These are phyloP conservation scores for Auxenochlorella protothecoides DNA, from an alignment of 139 green algal species.

Conservation along the genomic window DNA sequence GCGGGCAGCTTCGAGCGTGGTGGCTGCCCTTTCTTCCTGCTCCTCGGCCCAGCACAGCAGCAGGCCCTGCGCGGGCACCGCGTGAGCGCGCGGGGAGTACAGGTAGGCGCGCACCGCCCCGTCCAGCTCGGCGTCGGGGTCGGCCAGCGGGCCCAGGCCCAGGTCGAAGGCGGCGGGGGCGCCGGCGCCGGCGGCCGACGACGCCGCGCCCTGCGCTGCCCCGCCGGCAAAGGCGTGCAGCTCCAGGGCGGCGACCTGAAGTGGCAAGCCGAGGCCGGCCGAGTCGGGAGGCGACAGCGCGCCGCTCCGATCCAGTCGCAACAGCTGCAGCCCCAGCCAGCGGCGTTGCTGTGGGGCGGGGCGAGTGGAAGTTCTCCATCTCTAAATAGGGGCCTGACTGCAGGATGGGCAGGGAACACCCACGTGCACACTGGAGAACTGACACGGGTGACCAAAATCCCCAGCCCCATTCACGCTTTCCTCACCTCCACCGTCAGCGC, in stretches of 20 bases:
- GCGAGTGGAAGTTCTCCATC: too few species aligned
- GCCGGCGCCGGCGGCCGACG: neutral
- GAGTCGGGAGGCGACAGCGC: too few species aligned
- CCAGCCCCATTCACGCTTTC: too few species aligned
- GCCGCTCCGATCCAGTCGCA: too few species aligned
- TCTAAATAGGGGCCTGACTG: too few species aligned
- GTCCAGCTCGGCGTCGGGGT: slow-evolving; percentile 8
- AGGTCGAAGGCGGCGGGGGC: slow-evolving; percentile 1
- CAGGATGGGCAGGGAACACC: too few species aligned
- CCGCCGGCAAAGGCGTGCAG: slow-evolving; percentile 4
- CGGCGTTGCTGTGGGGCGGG: neutral
- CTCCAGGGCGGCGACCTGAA: slow-evolving; percentile 1
- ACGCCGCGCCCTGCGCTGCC: neutral
- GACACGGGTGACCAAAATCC: too few species aligned
- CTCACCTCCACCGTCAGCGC: neutral
- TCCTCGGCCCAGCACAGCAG: slow-evolving; percentile 37
- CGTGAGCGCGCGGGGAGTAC: neutral
- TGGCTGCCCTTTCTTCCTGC: slow-evolving; percentile 18
- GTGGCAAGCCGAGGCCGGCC: too few species aligned
- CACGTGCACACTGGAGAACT: too few species aligned
- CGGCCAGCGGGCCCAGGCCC: neutral
- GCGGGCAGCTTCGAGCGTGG: slow-evolving; percentile 11
- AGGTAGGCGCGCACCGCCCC: slow-evolving; percentile 19
- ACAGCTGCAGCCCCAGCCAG: slow-evolving; percentile 7
- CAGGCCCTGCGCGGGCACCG: slow-evolving; percentile 14